Percentiles rank a stretch among this genome's conserved stretches.
Evolutionary conservation across 176 grass and related monocot genomes (phyloP).

Genomic region (Cenchrus purpureus): DNA sequence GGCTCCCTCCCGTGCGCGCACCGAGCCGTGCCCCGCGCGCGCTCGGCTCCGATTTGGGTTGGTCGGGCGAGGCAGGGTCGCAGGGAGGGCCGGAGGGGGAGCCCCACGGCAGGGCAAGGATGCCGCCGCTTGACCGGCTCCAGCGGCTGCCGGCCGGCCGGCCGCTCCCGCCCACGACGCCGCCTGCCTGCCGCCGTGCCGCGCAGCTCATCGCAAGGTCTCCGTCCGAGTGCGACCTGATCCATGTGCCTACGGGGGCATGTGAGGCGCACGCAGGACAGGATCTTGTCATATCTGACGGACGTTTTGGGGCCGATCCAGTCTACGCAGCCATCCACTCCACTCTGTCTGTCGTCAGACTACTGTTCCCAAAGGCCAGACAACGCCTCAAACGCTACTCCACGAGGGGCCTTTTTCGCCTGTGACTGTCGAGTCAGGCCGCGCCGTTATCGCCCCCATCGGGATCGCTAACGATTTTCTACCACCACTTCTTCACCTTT

Average conservation of each 20-base stretch:
- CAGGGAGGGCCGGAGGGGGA: neutral
- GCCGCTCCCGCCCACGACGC: neutral
- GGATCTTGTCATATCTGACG: slow-evolving; percentile 6
- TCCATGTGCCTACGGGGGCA: neutral
- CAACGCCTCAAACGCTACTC: neutral
- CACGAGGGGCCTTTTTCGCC: neutral
- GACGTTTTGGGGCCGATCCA: neutral
- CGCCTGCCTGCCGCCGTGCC: neutral
- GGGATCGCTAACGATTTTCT: slow-evolving; percentile 1
- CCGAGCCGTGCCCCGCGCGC: neutral
- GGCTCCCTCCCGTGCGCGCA: too few relatives aligned
- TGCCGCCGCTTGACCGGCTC: slow-evolving; percentile 30
- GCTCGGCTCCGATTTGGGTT: neutral
- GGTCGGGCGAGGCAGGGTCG: too few relatives aligned
- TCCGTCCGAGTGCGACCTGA: neutral
- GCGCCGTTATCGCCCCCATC: neutral
- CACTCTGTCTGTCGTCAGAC: neutral
- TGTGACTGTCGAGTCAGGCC: neutral
- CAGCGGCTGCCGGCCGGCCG: neutral
- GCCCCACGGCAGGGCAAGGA: slow-evolving; percentile 11
- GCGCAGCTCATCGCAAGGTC: neutral
- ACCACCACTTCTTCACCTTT: neutral
- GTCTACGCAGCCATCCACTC: neutral
- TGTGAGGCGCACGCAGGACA: neutral
- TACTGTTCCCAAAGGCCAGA: neutral